Base-by-base conservation (phyloP, 768 basidiomycete species). In the Rhodosporidiobolus sp. region DNA sequence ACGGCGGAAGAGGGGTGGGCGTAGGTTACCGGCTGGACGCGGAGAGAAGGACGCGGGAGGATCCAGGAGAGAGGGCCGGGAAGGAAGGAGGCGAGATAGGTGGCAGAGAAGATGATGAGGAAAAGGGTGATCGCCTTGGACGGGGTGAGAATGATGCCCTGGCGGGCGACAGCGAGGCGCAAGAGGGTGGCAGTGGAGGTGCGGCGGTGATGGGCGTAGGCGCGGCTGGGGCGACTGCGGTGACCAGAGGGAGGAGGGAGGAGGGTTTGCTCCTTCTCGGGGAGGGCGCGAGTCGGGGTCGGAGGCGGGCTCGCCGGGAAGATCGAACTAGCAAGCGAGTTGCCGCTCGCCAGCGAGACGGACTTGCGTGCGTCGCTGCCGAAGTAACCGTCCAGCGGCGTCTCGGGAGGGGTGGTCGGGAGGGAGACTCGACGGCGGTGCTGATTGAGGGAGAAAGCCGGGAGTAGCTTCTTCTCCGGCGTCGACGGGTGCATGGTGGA, bases 151-250 rank as follows among this genome's bases (percentile, higher is more conserved):
- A 52, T 12, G n/a, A 70, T 8, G 11, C 63, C 63, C 34, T 56
- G 59, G 32, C 55, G 55, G 19, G 70, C 70, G 4, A 46, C 50
- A 0, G 70, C 70, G 20, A 72, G 60, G 12, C 70, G 70, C 14
- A 72, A 24, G 43, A 72, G 61, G 7, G 70, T 67, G 2, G 65
- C 59, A 1, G 70, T 72, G 14, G 70, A 72, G 0, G 70, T 72
- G 16, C 70, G 59, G 8, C 70, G 53, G 55, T 72, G 70, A 43
- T 63, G 64, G 3, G 70, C 65, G 55, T 72, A 72, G 11, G 70
- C 70, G 26, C 52, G 24, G 34, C 65, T 66, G 0, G 70, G 46
- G 2, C 30, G 46, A 0, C 63, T 28, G 0, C 53, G 53, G 22
- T 54, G 59, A 4, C 2, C 5, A 28, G 35, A 26, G 28, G 60